Conservation (phyloP, 768 basidiomycete species). For the Rickenella mellea region DNA sequence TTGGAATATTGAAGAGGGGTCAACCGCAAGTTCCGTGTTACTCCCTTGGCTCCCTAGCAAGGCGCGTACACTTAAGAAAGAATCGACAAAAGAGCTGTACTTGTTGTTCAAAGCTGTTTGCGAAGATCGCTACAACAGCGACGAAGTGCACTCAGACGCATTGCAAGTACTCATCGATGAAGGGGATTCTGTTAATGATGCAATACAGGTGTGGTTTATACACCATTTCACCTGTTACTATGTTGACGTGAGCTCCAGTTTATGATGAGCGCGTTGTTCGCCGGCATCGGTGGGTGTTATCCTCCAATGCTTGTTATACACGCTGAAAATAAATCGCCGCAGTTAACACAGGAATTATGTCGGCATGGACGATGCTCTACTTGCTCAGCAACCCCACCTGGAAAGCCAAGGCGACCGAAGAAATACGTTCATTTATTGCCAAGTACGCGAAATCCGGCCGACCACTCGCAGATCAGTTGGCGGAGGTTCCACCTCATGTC, state of each 20-base stretch:
- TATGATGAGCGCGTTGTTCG: slow-evolving; percentile 73
- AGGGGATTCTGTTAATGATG: slow-evolving; percentile 28
- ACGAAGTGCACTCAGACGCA: slow-evolving; percentile 50
- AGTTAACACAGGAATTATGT: not conserved
- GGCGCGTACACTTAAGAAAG: slow-evolving; percentile 59
- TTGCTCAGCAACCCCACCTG: slow-evolving; percentile 60
- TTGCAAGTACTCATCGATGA: slow-evolving; percentile 67
- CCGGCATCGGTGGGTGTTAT: slow-evolving; percentile 31
- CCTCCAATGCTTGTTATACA: too few species aligned
- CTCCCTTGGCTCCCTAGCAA: slow-evolving; percentile 71
- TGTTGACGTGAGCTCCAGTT: too few species aligned
- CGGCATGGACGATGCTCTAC: slow-evolving; percentile 60
- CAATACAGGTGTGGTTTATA: too few species aligned
- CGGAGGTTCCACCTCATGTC: slow-evolving; percentile 51
- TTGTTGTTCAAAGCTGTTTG: slow-evolving; percentile 54
- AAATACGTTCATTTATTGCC: slow-evolving; percentile 48
- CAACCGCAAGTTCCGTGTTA: slow-evolving; percentile 63
- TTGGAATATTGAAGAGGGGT: slow-evolving; percentile 58
- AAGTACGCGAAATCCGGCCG: not conserved
- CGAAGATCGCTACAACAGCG: slow-evolving; percentile 46
- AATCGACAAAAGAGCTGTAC: slow-evolving; percentile 70
- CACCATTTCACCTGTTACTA: too few species aligned
- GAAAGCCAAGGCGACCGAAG: slow-evolving; percentile 48
- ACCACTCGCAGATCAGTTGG: slow-evolving; percentile 33
- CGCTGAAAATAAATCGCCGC: too few species aligned